Evolutionary conservation across 768 basidiomycete genomes (phyloP), one percentile per base, ranked within the genome.

Genomic region (Sistotremastrum suecicum): DNA sequence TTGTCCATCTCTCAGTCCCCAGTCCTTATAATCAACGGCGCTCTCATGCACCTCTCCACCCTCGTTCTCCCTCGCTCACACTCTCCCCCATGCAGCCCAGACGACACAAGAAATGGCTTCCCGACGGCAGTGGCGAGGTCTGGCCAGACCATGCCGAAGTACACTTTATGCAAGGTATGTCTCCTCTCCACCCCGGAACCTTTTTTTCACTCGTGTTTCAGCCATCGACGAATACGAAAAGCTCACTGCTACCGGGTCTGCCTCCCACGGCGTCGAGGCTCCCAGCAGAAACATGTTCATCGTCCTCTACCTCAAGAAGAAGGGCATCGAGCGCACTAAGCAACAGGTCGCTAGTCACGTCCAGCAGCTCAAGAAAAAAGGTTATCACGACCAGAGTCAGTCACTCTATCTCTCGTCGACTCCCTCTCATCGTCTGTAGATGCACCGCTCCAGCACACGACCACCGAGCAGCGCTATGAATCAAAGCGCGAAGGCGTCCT

Each of bases 261-360:
- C 37, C 84, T 80, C 58, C 80, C 80, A 32, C 77, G 81, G 20
- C 83, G 84, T 33, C 77, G 84, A 54, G 80, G 78, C 53, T 67
- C 83, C 47, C 83, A 81, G 81, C 74, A 84, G 43, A 33, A 87
- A 87, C 63, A 83, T 86, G 63, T 88, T 80, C 58, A 74, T 88
- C 50, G 84, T 87, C 58, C 83, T 86, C 51, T 80, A 83, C 55
- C 74, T 88, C 48, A 69, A 78, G 46, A 78, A 75, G 51, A 65
- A 69, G 35, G 80, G 79, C 46, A 74, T 88, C 57, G 70, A 70
- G 30, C 78, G 85, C 37, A 72, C 82, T 39, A 87, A 87, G 70
- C 87, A 88, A 61, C 85, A 88, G 60, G 85, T 88, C 51, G 85
- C 85, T n/a, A 83, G 80, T 60, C 85, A 88, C 55, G 83, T 88